A percentile compares a stretch with the other conserved stretches of the same genome.
Evolutionary conservation across 2,329 filamentous ascomycete genomes (phyloP).

Genomic region (Talaromyces sp.): DNA sequence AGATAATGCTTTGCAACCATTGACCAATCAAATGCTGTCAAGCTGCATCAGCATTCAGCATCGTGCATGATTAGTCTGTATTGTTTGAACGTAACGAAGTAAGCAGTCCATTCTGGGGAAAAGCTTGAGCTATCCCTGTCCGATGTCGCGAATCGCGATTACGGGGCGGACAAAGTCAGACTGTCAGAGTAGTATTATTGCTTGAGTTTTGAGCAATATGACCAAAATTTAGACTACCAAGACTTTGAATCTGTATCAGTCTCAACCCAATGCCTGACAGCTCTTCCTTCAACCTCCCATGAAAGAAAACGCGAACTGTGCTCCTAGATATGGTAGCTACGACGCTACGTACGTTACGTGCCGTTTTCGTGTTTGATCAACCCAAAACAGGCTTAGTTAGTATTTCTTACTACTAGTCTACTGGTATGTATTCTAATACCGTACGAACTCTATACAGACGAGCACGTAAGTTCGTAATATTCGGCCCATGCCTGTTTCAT

Average conservation of each 20-base stretch:
- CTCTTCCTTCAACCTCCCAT: too few relatives aligned
- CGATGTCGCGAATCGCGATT: too few relatives aligned
- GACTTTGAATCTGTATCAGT: too few relatives aligned
- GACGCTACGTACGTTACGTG: background rate
- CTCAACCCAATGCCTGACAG: too few relatives aligned
- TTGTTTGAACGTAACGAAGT: too few relatives aligned
- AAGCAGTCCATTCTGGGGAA: background rate
- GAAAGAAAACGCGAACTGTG: background rate
- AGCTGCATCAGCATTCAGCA: background rate
- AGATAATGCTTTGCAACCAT: background rate
- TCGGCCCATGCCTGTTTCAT: conserved; percentile 8
- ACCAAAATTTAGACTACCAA: too few relatives aligned
- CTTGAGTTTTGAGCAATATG: too few relatives aligned
- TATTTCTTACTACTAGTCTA: too few relatives aligned
- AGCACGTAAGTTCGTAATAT: background rate
- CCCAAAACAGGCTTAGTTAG: background rate
- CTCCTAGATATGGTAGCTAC: background rate
- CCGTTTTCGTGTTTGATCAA: background rate
- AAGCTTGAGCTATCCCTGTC: background rate
- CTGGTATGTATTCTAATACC: too few relatives aligned
- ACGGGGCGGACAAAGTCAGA: too few relatives aligned
- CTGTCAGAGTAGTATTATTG: too few relatives aligned
- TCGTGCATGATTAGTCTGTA: background rate
- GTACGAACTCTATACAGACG: background rate
- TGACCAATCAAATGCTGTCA: background rate